phyloP scores from a whole-genome alignment of 352 stramenopile species.

The Phytopythium sindhum region DNA sequence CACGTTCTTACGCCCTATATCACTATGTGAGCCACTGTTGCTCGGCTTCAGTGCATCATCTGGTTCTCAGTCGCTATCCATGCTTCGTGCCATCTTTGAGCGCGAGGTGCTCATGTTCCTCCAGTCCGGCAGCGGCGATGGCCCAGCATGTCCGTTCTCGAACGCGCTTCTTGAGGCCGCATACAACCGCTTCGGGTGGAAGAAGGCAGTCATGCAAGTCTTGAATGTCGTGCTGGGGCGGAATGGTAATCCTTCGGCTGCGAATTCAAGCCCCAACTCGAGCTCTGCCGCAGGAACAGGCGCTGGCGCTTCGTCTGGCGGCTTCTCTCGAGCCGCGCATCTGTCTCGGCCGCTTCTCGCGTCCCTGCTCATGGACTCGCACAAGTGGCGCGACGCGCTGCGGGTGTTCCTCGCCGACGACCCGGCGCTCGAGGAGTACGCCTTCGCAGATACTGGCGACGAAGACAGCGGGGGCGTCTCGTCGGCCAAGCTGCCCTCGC shows the following conservation, averaged over 20 bases:
- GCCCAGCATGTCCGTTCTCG: slow-evolving; percentile 43
- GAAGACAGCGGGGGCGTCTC: slow-evolving; percentile 23
- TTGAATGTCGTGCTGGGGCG: slow-evolving; percentile 34
- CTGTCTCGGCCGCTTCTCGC: slow-evolving; percentile 34
- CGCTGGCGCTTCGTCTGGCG: slow-evolving; percentile 14
- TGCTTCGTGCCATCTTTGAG: slow-evolving; percentile 56
- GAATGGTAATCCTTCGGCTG: slow-evolving; percentile 12
- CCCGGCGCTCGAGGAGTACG: slow-evolving; percentile 67
- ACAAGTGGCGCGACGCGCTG: slow-evolving; percentile 57
- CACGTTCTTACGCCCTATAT: slow-evolving; percentile 36
- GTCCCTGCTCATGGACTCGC: slow-evolving; percentile 48
- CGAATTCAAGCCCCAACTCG: background rate
- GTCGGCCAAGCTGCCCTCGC: slow-evolving; percentile 61
- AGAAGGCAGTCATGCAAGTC: slow-evolving; percentile 42
- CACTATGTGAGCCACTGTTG: slow-evolving; percentile 51
- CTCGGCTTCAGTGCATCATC: slow-evolving; percentile 29
- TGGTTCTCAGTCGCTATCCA: slow-evolving; percentile 13
- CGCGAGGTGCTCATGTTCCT: slow-evolving; percentile 58
- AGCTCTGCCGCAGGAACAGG: slow-evolving; percentile 5
- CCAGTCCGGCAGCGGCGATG: slow-evolving; percentile 30
- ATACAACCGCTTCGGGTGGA: slow-evolving; percentile 61
- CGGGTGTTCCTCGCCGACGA: slow-evolving; percentile 45
- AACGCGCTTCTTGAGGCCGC: slow-evolving; percentile 36
- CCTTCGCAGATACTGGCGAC: slow-evolving; percentile 22
- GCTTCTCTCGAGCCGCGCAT: slow-evolving; percentile 40